A percentile compares a stretch with the other conserved stretches of the same genome.
Conservation (phyloP, 192 early-diverging fungal species). For the Ramicandelaber brevisporus region DNA sequence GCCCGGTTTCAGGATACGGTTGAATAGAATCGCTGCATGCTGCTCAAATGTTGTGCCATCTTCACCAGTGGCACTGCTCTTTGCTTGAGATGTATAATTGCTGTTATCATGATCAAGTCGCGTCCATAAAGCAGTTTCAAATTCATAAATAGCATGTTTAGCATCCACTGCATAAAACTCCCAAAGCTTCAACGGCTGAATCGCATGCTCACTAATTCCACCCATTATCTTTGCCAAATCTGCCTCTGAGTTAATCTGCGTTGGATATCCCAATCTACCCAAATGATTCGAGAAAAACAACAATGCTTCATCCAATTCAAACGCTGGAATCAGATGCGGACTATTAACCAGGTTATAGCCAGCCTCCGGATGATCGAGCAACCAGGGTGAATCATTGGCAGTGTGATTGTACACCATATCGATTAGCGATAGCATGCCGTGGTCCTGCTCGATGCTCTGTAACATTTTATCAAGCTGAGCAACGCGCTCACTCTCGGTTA, state of each 20-base stretch:
- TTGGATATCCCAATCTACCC: conserved; percentile 15
- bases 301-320: conserved; percentile 77
- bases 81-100: too few relatives aligned
- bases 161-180: conserved; percentile 72
- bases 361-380: conserved; percentile 86
- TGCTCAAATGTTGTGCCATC: too few relatives aligned
- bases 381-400: conserved; percentile 75
- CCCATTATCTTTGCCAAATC: conserved; percentile 42
- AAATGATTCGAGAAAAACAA: conserved; percentile 37
- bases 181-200: conserved; percentile 48
- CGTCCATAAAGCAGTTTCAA: conserved; percentile 15
- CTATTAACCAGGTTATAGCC: conserved; percentile 88
- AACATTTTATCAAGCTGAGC: conserved; percentile 16
- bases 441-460: conserved; percentile 25
- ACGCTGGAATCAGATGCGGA: conserved; percentile 78
- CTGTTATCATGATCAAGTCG: neutral
- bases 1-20: too few relatives aligned
- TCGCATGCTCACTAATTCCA: conserved; percentile 20
- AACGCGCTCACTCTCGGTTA: conserved; percentile 35
- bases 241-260: conserved; percentile 28
- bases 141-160: conserved; percentile 8
- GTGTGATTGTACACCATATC: conserved; percentile 99
- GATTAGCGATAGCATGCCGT: conserved; percentile 51
- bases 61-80: too few relatives aligned
- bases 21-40: too few relatives aligned